phyloP scores from a whole-genome alignment of 169 alveolate genomes.

The Eimeria acervulina region DNA sequence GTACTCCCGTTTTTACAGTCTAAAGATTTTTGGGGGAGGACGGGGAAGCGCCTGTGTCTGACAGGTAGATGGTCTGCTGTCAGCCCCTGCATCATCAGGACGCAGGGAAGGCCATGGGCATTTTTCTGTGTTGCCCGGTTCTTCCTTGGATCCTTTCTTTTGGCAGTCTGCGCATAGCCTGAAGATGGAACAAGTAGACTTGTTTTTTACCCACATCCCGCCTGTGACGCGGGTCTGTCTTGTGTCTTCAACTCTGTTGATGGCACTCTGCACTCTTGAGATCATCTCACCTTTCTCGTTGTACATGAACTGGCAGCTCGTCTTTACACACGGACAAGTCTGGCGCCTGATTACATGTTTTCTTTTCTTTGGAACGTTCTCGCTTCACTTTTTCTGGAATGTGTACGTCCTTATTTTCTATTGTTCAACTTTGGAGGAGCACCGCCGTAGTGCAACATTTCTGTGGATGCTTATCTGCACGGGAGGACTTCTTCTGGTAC shows the following conservation, averaged over 20 bases:
- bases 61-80: constrained; percentile 44
- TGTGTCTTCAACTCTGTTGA: constrained; percentile 81
- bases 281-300: constrained; percentile 85
- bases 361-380: constrained; percentile 95
- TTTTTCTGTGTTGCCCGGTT: constrained; percentile 3
- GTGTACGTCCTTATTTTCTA: constrained; percentile 91
- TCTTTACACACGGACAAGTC: constrained; percentile 84
- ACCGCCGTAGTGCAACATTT: constrained; percentile 84
- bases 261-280: constrained; percentile 87
- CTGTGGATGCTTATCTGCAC: constrained; percentile 86
- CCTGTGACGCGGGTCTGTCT: constrained; percentile 85
- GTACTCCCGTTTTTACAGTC: background rate
- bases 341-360: constrained; percentile 96
- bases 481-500: constrained; percentile 83
- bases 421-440: constrained; percentile 87
- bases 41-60: constrained; percentile 17
- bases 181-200: constrained; percentile 81
- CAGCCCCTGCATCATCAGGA: constrained; percentile 43
- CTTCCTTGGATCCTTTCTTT: background rate
- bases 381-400: constrained; percentile 95
- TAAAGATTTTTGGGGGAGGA: background rate
- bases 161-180: background rate
- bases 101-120: constrained; percentile 40
- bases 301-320: constrained; percentile 85
- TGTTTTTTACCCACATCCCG: constrained; percentile 82